phyloP scores from a whole-genome alignment of 2,329 filamentous ascomycete species.

The Cordyceps javanica region DNA sequence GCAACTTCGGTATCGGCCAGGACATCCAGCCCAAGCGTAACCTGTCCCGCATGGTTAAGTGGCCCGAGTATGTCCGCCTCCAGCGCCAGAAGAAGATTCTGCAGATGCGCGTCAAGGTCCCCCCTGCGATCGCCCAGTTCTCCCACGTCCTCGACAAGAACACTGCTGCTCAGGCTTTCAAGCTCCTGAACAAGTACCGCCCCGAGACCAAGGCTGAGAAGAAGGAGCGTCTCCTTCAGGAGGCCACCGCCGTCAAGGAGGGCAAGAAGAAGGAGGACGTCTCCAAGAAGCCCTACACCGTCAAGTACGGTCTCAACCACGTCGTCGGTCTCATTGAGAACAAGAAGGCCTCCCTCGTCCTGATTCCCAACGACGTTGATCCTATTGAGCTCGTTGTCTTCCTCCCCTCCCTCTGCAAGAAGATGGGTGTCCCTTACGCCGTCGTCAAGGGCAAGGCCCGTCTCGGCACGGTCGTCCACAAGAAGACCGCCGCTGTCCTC shows the following conservation, averaged over 20 bases:
- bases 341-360: slow-evolving; percentile 98
- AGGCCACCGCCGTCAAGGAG: slow-evolving; percentile 95
- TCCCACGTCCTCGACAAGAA: slow-evolving; percentile 94
- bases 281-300: slow-evolving; percentile 98
- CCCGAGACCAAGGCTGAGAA: slow-evolving; percentile 99
- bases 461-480: slow-evolving; percentile 98
- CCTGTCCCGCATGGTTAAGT: slow-evolving; percentile 97
- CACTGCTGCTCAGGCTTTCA: slow-evolving; percentile 94
- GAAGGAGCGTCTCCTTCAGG: slow-evolving; percentile 98
- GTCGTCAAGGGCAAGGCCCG: slow-evolving; percentile 99
- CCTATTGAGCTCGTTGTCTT: slow-evolving; percentile 99
- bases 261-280: slow-evolving; percentile 99
- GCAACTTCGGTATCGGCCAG: slow-evolving; percentile 98
- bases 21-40: slow-evolving; percentile 97
- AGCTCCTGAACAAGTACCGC: slow-evolving; percentile 99
- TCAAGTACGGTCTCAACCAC: slow-evolving; percentile 99
- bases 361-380: slow-evolving; percentile 99
- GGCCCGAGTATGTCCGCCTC: slow-evolving; percentile 98
- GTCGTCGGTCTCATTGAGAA: slow-evolving; percentile 96
- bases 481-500: slow-evolving; percentile 98
- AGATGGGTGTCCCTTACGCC: slow-evolving; percentile 99
- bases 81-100: slow-evolving; percentile 94
- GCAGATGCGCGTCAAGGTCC: slow-evolving; percentile 97
- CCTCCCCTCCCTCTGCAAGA: slow-evolving; percentile 97
- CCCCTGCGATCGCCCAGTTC: slow-evolving; percentile 96